Evolutionary conservation across 2,329 filamentous ascomycete genomes (phyloP).

Genomic region (Massarina eburnea): DNA sequence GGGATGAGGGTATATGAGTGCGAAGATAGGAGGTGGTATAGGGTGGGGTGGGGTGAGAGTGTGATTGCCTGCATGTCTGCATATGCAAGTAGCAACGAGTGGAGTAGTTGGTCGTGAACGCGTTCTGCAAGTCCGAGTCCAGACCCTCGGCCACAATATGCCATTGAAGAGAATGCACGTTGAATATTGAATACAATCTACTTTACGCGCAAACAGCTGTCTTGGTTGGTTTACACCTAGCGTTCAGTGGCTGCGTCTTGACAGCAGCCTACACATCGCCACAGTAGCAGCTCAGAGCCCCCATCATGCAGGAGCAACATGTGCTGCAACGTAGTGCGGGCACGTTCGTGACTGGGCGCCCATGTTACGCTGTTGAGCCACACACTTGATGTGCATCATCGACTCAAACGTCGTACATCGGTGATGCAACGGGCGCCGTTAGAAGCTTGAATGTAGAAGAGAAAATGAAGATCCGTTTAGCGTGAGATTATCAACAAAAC

Average conservation of each 20-base stretch:
- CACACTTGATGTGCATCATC: neutral
- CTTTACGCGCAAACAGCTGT: too few species aligned
- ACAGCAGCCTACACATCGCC: constrained; percentile 2
- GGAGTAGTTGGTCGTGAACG: too few species aligned
- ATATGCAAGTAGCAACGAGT: neutral
- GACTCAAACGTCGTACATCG: neutral
- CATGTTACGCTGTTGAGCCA: constrained; percentile 9
- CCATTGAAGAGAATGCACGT: too few species aligned
- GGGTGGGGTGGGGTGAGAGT: neutral
- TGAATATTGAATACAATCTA: too few species aligned
- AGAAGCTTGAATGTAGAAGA: neutral
- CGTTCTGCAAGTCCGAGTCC: too few species aligned
- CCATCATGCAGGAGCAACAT: neutral
- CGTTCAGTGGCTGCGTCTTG: neutral
- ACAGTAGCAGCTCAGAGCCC: constrained; percentile 1
- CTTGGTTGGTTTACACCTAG: too few species aligned
- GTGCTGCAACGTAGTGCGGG: constrained; percentile 11
- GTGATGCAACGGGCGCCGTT: neutral
- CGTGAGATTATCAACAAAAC: too few species aligned
- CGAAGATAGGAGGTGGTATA: too few species aligned
- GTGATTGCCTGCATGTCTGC: neutral
- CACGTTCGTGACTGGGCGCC: constrained; percentile 19
- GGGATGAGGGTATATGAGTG: too few species aligned
- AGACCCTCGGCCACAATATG: too few species aligned
- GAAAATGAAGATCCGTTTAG: too few species aligned